Base-by-base conservation (phyloP, 225 moss, liverwort and hornwort genomes). In the Sphagnum tenellum region DNA sequence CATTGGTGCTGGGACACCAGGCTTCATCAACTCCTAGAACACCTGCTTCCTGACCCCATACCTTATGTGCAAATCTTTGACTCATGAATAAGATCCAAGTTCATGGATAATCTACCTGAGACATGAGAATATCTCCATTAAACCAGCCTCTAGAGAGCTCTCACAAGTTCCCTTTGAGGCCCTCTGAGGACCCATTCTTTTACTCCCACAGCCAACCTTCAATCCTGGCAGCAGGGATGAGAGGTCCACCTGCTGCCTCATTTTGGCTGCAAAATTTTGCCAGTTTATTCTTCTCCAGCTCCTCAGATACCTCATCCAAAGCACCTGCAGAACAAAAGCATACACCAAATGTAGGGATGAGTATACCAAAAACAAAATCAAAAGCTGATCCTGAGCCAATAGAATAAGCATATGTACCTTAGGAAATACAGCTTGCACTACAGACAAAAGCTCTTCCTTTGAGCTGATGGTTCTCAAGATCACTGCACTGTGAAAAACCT, bases 291-390 rank as follows among this genome's bases (percentile, higher is more conserved):
- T 86, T 76, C 67, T 95, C 86, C 57, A 92, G 78, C 61, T 92
- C 95, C 68, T 79, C 69, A 62, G 81, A 82, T 64, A 81, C 78
- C 85, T 95, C 92, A 71, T 88, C 95, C 73, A 88, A 80, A 72
- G 92, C 92, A 74, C 86, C 92, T 95, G 67, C 50, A 76, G 45
- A 49, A 62, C 64, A 64, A 78, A 72, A 70, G 54, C 56, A 12
- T 29, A 66, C 9, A n/a, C 8, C 51, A 8, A 7, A 61, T 29
- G 29, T 29, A 29, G 29, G 29, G 29, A 29, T 29, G 29, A 29
- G 29, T 29, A 29, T 29, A 29, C 29, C 29, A 29, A 29, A 29
- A 29, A 29, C 29, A 29, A 29, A 29, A 29, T 29, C 29, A 29
- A 29, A 29, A 29, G 29, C 29, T 29, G 29, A 29, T 29, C 29